Base-by-base conservation (phyloP, 305 asterid species). In the Solanum aculeatissimum region DNA sequence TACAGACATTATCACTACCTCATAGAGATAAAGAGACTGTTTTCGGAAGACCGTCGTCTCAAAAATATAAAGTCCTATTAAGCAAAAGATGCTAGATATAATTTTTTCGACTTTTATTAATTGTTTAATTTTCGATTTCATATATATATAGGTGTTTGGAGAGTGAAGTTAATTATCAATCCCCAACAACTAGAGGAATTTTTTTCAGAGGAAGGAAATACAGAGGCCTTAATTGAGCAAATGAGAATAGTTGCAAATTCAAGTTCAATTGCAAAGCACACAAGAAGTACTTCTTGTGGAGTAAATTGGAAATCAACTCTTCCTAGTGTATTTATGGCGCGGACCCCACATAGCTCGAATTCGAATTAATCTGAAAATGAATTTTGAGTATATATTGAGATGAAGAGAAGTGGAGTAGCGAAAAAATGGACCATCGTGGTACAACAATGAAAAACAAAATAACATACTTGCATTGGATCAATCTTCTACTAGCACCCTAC, bases 181-280 rank as follows among this genome's bases (percentile, higher is more conserved):
- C 90, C 92, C 0, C 87, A 82, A 66, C 92, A 90, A 49, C 74
- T 94, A 86, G 94, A 91, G 58, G 88, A 83, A 90, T 93, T 94
- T 27, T 74, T 94, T 15, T 87, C 95, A 3, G 94, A 93, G 86
- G 92, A 89, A 84, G 92, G 79, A 45, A 90, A 92, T 60, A 91
- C 92, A 9, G 95, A 92, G 81, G 97, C 93, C 6, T 82, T 94
- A 90, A 92, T 94, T 49, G 92, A 94, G 91, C 93, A 91, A 58
- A 92, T 94, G 95, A 92, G 98, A 80, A 85, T 87, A 70, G 98
- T 91, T 55, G 98, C 94, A 2, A 89, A 27, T 45, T 2, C 87
- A 51, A 78, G 49, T 58, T 75, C 84, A 55, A 32, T 66, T 12
- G 6, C 86, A 3, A 85, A 63, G 72, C 84, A 84, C 38, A 79